These are phyloP conservation scores for Candida silvatica DNA, from an alignment of 805 yeast genomes.

Conservation along the genomic window DNA sequence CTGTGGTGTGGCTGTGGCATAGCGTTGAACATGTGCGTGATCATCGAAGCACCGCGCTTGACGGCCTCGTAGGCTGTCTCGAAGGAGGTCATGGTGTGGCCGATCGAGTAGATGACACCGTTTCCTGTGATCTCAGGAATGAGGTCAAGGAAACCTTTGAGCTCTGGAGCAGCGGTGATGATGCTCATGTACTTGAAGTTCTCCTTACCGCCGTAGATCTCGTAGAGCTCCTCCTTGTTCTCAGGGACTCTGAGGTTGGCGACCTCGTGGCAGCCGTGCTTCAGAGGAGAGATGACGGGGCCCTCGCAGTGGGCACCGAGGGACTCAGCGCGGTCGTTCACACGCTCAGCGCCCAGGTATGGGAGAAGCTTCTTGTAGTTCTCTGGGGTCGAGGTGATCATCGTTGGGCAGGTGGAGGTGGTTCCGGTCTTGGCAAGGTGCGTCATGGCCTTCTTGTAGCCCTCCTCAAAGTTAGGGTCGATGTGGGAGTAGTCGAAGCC, in stretches of 20 bases:
- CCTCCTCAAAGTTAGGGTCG: conserved; percentile 26
- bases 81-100: conserved; percentile 35
- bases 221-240: conserved; percentile 21
- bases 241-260: conserved; percentile 33
- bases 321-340: conserved; percentile 29
- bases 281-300: conserved; percentile 40
- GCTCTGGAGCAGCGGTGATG: conserved; percentile 44
- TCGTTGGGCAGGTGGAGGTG: conserved; percentile 48
- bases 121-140: conserved; percentile 25
- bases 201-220: conserved; percentile 33
- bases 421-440: conserved; percentile 43
- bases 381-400: conserved; percentile 41
- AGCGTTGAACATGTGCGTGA: conserved; percentile 54
- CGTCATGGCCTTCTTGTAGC: conserved; percentile 36
- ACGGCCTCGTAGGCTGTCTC: conserved; percentile 32
- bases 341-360: conserved; percentile 27
- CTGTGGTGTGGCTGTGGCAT: conserved; percentile 55
- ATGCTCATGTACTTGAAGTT: conserved; percentile 23
- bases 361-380: conserved; percentile 42
- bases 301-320: conserved; percentile 57
- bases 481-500: conserved; percentile 43
- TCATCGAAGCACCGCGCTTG: conserved; percentile 46
- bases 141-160: conserved; percentile 33
- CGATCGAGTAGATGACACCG: conserved; percentile 34
- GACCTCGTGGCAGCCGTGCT: conserved; percentile 44